phyloP scores from a whole-genome alignment of 805 yeast species.

The Cyberlindnera suaveolens region DNA sequence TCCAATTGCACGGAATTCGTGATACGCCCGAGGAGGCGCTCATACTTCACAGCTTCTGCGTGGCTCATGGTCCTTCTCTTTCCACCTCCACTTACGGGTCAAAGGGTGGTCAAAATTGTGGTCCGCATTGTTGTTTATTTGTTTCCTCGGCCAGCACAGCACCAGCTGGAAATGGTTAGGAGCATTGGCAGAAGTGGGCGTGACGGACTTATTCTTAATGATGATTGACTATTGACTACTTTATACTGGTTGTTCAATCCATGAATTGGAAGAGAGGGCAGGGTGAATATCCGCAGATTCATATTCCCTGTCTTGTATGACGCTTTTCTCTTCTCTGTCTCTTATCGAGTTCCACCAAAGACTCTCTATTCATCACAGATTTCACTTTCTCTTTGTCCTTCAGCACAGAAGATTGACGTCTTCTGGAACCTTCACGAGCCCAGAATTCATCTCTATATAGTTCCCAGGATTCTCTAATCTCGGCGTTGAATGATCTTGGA shows the following conservation, averaged over 20 bases:
- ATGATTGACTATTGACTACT: too few relatives aligned
- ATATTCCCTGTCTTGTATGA: conserved; percentile 5
- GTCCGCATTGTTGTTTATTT: too few relatives aligned
- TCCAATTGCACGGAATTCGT: conserved; percentile 19
- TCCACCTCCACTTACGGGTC: too few relatives aligned
- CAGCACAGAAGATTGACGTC: conserved; percentile 30
- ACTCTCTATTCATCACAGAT: conserved; percentile 22
- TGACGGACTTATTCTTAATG: too few relatives aligned
- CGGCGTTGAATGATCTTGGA: conserved; percentile 76
- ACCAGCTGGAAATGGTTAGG: too few relatives aligned
- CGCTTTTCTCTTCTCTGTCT: conserved; percentile 36
- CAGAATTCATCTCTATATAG: conserved; percentile 89
- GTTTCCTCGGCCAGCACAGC: too few relatives aligned
- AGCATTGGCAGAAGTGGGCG: too few relatives aligned
- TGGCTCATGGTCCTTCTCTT: neutral
- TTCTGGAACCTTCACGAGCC: conserved; percentile 72
- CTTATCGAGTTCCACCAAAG: conserved; percentile 24
- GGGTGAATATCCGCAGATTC: too few relatives aligned
- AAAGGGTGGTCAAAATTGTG: too few relatives aligned
- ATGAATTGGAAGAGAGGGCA: too few relatives aligned
- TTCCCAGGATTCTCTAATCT: conserved; percentile 92
- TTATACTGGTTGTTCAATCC: too few relatives aligned
- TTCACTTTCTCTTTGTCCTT: conserved; percentile 4
- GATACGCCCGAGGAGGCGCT: conserved; percentile 18
- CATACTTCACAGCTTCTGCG: conserved; percentile 11